Percentiles rank a stretch among this genome's conserved stretches.
These are phyloP conservation scores for Hirsutella minnesotensis DNA, from an alignment of 2,329 filamentous ascomycete species.

Conservation along the genomic window DNA sequence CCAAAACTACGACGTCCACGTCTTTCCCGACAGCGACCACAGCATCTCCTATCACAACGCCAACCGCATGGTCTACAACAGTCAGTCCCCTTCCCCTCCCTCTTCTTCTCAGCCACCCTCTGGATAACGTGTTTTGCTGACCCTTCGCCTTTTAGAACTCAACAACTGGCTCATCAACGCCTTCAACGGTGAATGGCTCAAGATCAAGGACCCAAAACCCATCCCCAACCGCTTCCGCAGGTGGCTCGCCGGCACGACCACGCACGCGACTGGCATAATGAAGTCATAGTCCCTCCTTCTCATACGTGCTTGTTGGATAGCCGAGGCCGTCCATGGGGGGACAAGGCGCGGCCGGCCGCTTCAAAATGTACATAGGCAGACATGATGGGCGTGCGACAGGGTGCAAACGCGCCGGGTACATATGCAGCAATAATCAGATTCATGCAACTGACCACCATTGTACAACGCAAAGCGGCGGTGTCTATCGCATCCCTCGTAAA, in stretches of 20 bases:
- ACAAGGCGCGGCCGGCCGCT: no score
- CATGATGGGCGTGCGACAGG: not conserved
- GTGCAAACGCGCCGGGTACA: not conserved
- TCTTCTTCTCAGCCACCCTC: not conserved
- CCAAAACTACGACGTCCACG: conserved; percentile 91
- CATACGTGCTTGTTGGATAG: no score
- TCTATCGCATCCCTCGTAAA: not conserved
- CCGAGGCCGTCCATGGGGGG: no score
- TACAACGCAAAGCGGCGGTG: not conserved
- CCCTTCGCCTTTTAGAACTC: conserved; percentile 42
- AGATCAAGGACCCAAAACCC: conserved; percentile 38
- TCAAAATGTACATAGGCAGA: no score
- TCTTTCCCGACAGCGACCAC: conserved; percentile 95
- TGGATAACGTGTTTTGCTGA: not conserved
- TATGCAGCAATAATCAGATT: not conserved
- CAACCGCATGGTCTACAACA: conserved; percentile 83
- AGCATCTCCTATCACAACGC: conserved; percentile 91
- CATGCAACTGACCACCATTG: not conserved
- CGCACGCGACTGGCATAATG: not conserved
- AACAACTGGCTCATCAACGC: conserved; percentile 91
- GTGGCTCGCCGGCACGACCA: not conserved
- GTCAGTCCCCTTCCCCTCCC: conserved; percentile 39
- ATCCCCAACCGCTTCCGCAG: conserved; percentile 12
- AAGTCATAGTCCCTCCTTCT: not conserved
- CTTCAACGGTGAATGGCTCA: conserved; percentile 92